These are phyloP conservation scores for Debaryomyces sp. DNA, from an alignment of 1,139 yeast genomes.

Conservation along the genomic window DNA sequence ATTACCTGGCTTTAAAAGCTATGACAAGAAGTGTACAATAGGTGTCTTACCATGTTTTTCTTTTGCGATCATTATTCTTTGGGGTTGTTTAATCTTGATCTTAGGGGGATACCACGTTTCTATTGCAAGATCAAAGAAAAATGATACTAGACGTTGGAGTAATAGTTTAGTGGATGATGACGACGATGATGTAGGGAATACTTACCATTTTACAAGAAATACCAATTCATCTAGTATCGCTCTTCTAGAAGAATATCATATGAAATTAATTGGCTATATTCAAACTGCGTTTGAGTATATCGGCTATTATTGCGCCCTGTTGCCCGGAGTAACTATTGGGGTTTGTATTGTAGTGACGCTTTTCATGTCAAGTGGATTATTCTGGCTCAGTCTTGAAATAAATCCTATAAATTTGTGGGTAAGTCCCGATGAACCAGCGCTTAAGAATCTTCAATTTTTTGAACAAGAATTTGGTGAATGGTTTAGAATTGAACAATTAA, in stretches of 20 bases:
- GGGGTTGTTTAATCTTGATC: slow-evolving; percentile 38
- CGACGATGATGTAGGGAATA: slow-evolving; percentile 17
- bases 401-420: slow-evolving; percentile 91
- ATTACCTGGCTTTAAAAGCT: slow-evolving; percentile 48
- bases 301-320: slow-evolving; percentile 59
- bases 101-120: slow-evolving; percentile 45
- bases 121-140: slow-evolving; percentile 21
- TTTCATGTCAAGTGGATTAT: slow-evolving; percentile 55
- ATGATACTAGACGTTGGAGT: slow-evolving; percentile 11
- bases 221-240: background rate
- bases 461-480: slow-evolving; percentile 90
- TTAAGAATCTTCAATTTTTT: slow-evolving; percentile 65
- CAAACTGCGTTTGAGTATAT: slow-evolving; percentile 40
- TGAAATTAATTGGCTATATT: slow-evolving; percentile 18
- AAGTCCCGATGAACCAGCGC: slow-evolving; percentile 74
- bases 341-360: slow-evolving; percentile 46
- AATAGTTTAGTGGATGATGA: slow-evolving; percentile 19
- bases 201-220: background rate
- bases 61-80: slow-evolving; percentile 56
- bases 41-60: slow-evolving; percentile 77
- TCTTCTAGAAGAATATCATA: slow-evolving; percentile 11
- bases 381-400: slow-evolving; percentile 63
- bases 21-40: slow-evolving; percentile 49
- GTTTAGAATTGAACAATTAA: slow-evolving; percentile 84
- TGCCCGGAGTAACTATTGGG: slow-evolving; percentile 59